Conservation (phyloP, 2,329 filamentous ascomycete genomes). For the Clarireedia sp. region DNA sequence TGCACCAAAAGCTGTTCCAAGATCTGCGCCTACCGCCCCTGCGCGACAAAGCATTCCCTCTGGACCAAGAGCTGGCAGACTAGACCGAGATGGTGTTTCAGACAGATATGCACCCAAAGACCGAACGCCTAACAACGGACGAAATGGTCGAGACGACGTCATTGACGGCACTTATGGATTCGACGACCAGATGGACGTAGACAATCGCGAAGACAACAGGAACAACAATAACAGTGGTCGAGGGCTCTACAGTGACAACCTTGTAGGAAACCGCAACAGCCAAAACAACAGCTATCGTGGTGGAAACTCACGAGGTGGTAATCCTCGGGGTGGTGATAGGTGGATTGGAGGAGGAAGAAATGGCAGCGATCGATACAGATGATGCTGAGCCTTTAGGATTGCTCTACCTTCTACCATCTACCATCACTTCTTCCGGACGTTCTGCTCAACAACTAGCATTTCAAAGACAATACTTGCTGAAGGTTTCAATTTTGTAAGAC, state of each 20-base stretch:
- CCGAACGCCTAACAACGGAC: conserved; percentile 17
- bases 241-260: conserved; percentile 28
- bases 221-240: conserved; percentile 9
- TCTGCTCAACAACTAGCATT: too few species aligned
- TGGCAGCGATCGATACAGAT: conserved; percentile 20
- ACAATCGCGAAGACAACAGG: conserved; percentile 19
- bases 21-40: not conserved
- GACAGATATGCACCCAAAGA: conserved; percentile 22
- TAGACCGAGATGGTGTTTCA: conserved; percentile 16
- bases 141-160: conserved; percentile 21
- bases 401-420: too few species aligned
- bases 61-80: conserved; percentile 26
- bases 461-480: too few species aligned
- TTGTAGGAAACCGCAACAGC: conserved; percentile 18
- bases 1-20: conserved; percentile 1
- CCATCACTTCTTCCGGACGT: too few species aligned
- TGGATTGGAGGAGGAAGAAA: conserved; percentile 18
- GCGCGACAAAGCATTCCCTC: conserved; percentile 15
- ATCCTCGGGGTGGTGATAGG: conserved; percentile 3
- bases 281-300: conserved; percentile 12
- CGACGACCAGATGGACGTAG: conserved; percentile 29
- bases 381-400: conserved; percentile 3
- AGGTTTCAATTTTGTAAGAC: too few species aligned
- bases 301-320: conserved; percentile 12
- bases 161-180: conserved; percentile 31